phyloP scores from a whole-genome alignment of 208 protist species.

The Acanthamoeba castellanii region DNA sequence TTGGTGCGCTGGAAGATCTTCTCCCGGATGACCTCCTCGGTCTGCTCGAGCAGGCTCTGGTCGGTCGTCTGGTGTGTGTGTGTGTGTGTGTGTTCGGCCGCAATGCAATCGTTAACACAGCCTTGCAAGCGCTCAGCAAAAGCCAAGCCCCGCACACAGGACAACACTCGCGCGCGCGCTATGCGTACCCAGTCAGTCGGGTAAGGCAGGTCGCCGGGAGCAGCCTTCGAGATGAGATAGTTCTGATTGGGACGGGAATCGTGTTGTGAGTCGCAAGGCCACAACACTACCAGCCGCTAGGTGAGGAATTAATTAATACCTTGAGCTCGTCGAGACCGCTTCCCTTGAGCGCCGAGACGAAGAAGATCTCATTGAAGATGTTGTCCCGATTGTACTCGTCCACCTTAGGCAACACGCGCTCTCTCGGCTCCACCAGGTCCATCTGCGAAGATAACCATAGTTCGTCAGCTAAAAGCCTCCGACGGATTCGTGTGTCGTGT shows the following conservation, averaged over 20 bases:
- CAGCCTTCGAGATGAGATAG: conserved; percentile 1
- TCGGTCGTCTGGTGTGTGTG: not conserved
- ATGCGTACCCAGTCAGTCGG: not conserved
- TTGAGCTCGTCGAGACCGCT: conserved; percentile 30
- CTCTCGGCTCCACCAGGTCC: not conserved
- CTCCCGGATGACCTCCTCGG: not conserved
- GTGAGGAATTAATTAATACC: not conserved
- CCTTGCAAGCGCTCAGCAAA: not conserved
- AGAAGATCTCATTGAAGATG: not conserved
- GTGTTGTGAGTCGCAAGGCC: not conserved
- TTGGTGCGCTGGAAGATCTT: conserved; percentile 47
- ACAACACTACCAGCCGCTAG: too few species aligned
- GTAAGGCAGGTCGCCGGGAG: not conserved
- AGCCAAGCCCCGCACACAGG: not conserved
- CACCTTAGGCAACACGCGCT: not conserved
- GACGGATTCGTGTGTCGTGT: too few species aligned
- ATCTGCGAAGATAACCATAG: not conserved
- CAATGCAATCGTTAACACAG: not conserved
- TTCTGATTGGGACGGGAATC: not conserved
- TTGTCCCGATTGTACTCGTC: conserved; percentile 1
- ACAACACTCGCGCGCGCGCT: too few species aligned
- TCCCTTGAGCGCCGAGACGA: conserved; percentile 31
- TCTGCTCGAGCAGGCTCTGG: not conserved
- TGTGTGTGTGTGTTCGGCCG: too few species aligned
- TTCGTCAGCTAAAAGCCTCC: too few species aligned